A percentile compares a stretch with the other conserved stretches of the same genome.
These are phyloP conservation scores for Chlamydomonas sp. DNA, from an alignment of 139 green algal species.

Conservation along the genomic window DNA sequence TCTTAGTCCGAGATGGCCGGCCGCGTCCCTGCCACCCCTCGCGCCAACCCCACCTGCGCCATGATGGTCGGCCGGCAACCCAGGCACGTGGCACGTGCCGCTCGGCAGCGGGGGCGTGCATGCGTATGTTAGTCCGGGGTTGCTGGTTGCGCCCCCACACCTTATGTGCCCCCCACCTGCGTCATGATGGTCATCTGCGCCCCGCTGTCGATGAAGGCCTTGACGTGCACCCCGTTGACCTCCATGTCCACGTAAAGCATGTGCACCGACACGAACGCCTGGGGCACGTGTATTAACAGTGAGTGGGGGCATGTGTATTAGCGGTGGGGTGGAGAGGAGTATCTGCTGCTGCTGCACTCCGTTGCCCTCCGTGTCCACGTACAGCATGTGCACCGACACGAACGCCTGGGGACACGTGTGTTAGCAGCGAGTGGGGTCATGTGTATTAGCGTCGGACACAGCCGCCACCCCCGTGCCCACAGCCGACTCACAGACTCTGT, in stretches of 20 bases:
- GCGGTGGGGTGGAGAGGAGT: conserved; percentile 5
- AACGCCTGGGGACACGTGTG: conserved; percentile 61
- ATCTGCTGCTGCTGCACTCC: background rate
- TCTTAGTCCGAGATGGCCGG: no score
- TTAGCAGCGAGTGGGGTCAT: background rate
- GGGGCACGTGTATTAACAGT: background rate
- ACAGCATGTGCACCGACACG: conserved; percentile 83
- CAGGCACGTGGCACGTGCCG: no score
- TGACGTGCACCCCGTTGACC: conserved; percentile 79
- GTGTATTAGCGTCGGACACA: background rate
- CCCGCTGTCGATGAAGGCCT: conserved; percentile 88
- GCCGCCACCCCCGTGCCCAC: no score
- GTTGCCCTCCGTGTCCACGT: conserved; percentile 34
- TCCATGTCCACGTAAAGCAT: conserved; percentile 93
- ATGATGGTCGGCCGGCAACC: no score
- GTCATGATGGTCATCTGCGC: conserved; percentile 66
- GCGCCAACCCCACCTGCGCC: no score
- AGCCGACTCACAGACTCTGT: no score
- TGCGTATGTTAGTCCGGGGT: no score
- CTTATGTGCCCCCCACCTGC: background rate
- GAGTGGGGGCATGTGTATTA: background rate
- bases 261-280: conserved; percentile 71
- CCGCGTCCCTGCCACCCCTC: no score
- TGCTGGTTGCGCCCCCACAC: conserved; percentile 8
- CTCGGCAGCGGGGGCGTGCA: no score